A percentile compares a stretch with the other conserved stretches of the same genome.
phyloP scores from a whole-genome alignment of 2,329 filamentous ascomycete genomes.

The Claviceps citrina region DNA sequence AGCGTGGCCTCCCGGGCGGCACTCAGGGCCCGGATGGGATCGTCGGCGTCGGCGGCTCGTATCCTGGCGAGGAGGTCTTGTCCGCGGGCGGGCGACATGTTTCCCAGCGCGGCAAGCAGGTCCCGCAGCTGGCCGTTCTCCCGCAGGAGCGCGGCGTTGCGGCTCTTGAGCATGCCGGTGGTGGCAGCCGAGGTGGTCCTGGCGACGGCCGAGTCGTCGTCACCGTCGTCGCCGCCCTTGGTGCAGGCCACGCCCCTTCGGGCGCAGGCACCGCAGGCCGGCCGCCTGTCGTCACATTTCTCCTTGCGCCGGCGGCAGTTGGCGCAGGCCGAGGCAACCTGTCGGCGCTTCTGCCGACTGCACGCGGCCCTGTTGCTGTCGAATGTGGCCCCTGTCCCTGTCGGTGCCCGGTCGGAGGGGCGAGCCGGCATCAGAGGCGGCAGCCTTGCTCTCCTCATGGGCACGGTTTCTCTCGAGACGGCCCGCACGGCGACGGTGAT shows the following conservation, averaged over 20 bases:
- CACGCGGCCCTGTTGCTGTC: neutral
- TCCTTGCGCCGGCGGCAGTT: conserved; percentile 6
- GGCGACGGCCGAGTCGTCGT: neutral
- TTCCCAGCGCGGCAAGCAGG: conserved; percentile 5
- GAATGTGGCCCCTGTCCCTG: too few species aligned
- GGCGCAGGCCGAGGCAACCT: conserved; percentile 3
- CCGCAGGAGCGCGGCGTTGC: conserved; percentile 4
- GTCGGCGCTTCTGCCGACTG: conserved; percentile 5
- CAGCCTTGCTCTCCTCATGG: too few species aligned
- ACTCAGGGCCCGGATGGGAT: conserved; percentile 3
- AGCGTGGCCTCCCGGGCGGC: conserved; percentile 2
- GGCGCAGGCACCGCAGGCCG: conserved; percentile 5
- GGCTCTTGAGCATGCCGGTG: neutral
- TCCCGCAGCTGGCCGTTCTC: conserved; percentile 9
- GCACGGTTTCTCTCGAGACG: too few species aligned
- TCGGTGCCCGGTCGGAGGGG: neutral
- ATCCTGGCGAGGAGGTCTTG: conserved; percentile 5
- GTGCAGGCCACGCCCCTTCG: conserved; percentile 4
- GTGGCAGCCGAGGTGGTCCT: neutral
- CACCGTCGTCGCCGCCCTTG: conserved; percentile 3
- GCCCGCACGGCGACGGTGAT: too few species aligned
- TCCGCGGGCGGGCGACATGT: conserved; percentile 3
- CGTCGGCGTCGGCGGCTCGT: conserved; percentile 5
- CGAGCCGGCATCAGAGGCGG: conserved; percentile 2
- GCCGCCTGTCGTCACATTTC: conserved; percentile 5